A percentile compares a stretch with the other conserved stretches of the same genome.
Evolutionary conservation across 1,284 basidiomycete genomes (phyloP).

Genomic region (Boletus semigastroideus): DNA sequence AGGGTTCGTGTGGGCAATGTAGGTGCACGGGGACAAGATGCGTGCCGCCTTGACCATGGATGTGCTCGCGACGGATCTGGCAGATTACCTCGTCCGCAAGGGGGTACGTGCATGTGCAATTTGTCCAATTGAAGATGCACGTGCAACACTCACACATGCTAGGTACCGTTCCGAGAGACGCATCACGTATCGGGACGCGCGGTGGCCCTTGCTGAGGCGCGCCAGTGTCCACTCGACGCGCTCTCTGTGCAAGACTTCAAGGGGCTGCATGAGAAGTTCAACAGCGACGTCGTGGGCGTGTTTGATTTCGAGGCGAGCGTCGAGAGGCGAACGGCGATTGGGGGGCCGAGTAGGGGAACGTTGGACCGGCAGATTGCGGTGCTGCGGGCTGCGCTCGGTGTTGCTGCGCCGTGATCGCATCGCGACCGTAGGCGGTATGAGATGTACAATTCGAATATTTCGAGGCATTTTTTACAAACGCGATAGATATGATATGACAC

Average conservation of each 20-base stretch:
- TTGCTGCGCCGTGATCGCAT: background rate
- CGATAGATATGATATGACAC: no score
- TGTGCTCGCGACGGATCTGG: slow-evolving; percentile 95
- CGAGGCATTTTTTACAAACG: background rate
- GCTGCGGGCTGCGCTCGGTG: slow-evolving; percentile 43
- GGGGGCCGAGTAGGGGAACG: slow-evolving; percentile 85
- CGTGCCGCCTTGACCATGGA: slow-evolving; percentile 89
- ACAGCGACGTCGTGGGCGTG: slow-evolving; percentile 76
- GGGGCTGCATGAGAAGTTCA: slow-evolving; percentile 74
- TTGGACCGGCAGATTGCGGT: slow-evolving; percentile 83
- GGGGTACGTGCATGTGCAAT: slow-evolving; percentile 58
- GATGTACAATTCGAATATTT: background rate
- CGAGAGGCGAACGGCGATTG: slow-evolving; percentile 91
- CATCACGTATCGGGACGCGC: slow-evolving; percentile 97
- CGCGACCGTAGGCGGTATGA: background rate
- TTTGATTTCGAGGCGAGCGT: slow-evolving; percentile 95
- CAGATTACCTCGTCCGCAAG: slow-evolving; percentile 97
- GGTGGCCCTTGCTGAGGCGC: slow-evolving; percentile 89
- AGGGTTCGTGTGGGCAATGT: slow-evolving; percentile 31
- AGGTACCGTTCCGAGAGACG: slow-evolving; percentile 96
- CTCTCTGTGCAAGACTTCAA: slow-evolving; percentile 82
- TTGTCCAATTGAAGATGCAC: background rate
- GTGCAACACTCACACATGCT: background rate
- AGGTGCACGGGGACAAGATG: slow-evolving; percentile 91
- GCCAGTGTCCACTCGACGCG: slow-evolving; percentile 78